Evolutionary conservation across 176 grass and related monocot genomes (phyloP).

Genomic region (Oryza coarctata): DNA sequence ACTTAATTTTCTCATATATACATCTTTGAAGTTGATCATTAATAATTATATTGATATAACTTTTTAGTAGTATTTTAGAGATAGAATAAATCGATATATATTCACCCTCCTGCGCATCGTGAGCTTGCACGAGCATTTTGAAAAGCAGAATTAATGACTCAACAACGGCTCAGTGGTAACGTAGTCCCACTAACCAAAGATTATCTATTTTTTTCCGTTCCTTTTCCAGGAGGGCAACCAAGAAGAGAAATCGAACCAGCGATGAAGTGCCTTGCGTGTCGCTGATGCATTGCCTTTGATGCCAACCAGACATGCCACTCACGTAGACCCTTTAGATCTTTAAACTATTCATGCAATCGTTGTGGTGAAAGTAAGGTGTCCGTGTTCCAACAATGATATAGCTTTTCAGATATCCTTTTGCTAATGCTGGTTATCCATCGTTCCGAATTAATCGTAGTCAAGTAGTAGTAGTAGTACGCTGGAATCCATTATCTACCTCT

Average conservation of each 20-base stretch:
- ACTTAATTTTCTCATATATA: too few relatives aligned
- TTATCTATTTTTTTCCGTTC: background rate
- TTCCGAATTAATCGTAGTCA: background rate
- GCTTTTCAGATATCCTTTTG: background rate
- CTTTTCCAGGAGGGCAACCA: background rate
- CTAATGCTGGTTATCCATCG: background rate
- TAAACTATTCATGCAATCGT: background rate
- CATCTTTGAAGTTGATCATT: too few relatives aligned
- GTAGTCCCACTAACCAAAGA: background rate
- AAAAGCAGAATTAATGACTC: conserved; percentile 4
- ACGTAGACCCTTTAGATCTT: background rate
- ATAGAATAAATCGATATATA: too few relatives aligned
- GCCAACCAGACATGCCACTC: background rate
- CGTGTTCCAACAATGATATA: background rate
- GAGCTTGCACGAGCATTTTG: conserved; percentile 37
- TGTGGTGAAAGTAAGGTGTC: background rate
- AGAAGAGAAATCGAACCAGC: background rate
- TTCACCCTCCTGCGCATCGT: too few relatives aligned
- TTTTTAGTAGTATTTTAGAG: too few relatives aligned
- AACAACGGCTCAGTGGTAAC: background rate
- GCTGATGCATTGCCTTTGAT: background rate
- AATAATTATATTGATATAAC: too few relatives aligned
- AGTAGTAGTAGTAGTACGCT: background rate
- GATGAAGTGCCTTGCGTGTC: background rate
- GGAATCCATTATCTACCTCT: background rate